A percentile compares a stretch with the other conserved stretches of the same genome.
These are phyloP conservation scores for Petunia secreta DNA, from an alignment of 257 asterid species.

Conservation along the genomic window DNA sequence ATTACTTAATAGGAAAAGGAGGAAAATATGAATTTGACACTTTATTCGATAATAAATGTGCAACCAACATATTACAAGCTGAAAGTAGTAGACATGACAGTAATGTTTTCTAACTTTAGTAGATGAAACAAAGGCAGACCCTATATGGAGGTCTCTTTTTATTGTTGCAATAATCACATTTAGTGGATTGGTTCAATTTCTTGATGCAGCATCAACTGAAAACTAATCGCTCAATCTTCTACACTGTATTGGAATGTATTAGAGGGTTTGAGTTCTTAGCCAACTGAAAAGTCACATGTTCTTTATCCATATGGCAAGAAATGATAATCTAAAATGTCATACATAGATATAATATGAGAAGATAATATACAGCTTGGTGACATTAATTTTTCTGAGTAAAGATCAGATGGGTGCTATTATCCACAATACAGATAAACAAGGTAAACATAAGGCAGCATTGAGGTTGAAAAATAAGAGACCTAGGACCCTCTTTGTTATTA, in stretches of 20 bases:
- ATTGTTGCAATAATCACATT: too few species aligned
- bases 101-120: too few species aligned
- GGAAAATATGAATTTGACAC: too few species aligned
- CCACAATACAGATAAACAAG: neutral
- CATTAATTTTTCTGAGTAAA: neutral
- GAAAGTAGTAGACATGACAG: too few species aligned
- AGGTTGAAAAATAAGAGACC: neutral
- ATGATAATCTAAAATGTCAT: neutral
- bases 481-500: neutral
- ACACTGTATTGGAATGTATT: too few species aligned
- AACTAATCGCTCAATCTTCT: too few species aligned
- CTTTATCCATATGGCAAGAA: neutral
- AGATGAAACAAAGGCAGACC: too few species aligned
- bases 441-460: neutral
- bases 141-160: too few species aligned
- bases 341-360: neutral
- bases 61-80: too few species aligned
- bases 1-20: neutral
- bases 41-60: neutral
- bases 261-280: too few species aligned
- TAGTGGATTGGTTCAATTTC: too few species aligned
- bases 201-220: too few species aligned
- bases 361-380: slow-evolving; percentile 2
- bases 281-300: neutral
- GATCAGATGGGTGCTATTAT: neutral